Percentiles rank a stretch among this genome's conserved stretches.
phyloP scores from a whole-genome alignment of 306 rosid genomes.

The Malus asiatica region DNA sequence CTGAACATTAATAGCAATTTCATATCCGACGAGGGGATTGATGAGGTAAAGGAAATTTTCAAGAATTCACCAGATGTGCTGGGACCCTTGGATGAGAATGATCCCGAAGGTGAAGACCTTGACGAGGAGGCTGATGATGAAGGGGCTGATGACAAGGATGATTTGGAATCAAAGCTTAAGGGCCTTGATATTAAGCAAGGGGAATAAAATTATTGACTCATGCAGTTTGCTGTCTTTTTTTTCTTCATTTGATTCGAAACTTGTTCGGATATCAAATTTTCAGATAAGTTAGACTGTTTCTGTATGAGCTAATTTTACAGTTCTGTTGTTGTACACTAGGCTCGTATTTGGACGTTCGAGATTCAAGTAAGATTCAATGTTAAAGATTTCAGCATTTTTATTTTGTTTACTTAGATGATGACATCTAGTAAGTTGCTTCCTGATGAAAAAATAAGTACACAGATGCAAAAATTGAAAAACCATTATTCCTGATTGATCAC shows the following conservation, averaged over 20 bases:
- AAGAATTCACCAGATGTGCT: conserved; percentile 46
- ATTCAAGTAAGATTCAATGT: not conserved
- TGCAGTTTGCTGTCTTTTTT: conserved; percentile 9
- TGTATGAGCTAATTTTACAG: not conserved
- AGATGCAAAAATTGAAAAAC: not conserved
- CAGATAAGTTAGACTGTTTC: conserved; percentile 12
- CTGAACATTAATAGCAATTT: conserved; percentile 61
- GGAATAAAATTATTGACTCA: conserved; percentile 16
- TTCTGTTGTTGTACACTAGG: conserved; percentile 28
- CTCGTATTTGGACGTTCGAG: not conserved
- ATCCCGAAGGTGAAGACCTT: conserved; percentile 70
- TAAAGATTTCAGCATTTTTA: not conserved
- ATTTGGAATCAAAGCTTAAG: conserved; percentile 63
- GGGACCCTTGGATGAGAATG: conserved; percentile 82
- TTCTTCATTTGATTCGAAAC: conserved; percentile 7
- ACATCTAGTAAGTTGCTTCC: not conserved
- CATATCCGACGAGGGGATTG: conserved; percentile 78
- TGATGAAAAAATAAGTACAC: not conserved
- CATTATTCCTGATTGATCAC: conserved; percentile 22
- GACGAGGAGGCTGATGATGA: conserved; percentile 55
- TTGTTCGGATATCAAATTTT: not conserved
- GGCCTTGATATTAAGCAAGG: conserved; percentile 57
- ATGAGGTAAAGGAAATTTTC: conserved; percentile 49
- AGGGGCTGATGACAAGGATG: conserved; percentile 41
- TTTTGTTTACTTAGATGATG: not conserved